phyloP scores from a whole-genome alignment of 176 grass and related monocot species.

The Eleusine indica region DNA sequence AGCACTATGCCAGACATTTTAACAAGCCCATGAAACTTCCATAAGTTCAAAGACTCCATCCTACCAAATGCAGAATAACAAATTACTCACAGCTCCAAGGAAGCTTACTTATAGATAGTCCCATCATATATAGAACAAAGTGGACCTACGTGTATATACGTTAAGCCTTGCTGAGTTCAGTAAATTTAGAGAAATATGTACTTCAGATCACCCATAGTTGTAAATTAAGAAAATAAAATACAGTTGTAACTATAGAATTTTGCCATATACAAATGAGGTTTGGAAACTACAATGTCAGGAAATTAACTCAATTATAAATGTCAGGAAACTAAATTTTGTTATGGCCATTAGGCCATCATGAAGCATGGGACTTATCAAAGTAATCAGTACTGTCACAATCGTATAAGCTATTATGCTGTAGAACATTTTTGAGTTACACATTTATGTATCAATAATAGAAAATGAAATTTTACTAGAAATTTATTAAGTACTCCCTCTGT shows the following conservation, averaged over 20 bases:
- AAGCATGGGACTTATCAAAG: neutral
- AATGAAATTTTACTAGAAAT: neutral
- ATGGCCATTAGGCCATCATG: neutral
- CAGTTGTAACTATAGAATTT: neutral
- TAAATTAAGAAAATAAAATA: neutral
- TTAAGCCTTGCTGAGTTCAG: neutral
- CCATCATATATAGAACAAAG: neutral
- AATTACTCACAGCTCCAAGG: neutral
- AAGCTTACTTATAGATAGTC: neutral
- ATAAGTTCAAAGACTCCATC: conserved; percentile 52
- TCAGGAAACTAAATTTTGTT: neutral
- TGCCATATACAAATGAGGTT: neutral
- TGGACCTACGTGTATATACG: too few species aligned
- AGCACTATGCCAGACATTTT: conserved; percentile 55
- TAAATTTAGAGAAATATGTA: neutral
- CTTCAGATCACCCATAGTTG: neutral
- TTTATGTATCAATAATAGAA: conserved; percentile 3
- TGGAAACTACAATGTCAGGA: too few species aligned
- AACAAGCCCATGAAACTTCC: conserved; percentile 41
- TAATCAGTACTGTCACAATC: neutral
- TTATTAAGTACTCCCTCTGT: neutral
- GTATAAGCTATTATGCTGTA: neutral
- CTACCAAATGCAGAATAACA: conserved; percentile 25
- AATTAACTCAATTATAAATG: neutral
- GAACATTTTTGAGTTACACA: neutral